Evolutionary conservation across 306 rosid species (phyloP).

Genomic region (Urtica urens): DNA sequence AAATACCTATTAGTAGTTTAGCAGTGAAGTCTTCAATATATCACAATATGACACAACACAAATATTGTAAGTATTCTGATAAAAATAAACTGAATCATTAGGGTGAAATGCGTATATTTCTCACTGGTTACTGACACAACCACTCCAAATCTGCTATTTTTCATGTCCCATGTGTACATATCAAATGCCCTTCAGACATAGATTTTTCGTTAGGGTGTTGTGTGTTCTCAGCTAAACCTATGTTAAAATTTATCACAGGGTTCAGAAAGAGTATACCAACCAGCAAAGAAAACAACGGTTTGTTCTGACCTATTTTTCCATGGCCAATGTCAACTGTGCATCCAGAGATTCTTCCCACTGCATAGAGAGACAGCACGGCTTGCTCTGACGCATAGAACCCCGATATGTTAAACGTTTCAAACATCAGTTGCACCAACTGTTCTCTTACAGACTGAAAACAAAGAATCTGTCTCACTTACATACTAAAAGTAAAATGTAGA

Average conservation of each 20-base stretch:
- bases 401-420: slow-evolving; percentile 97
- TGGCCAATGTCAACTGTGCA: slow-evolving; percentile 96
- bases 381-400: slow-evolving; percentile 99
- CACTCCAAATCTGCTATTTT: not conserved
- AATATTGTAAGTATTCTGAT: too few relatives aligned
- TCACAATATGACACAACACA: too few relatives aligned
- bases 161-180: not conserved
- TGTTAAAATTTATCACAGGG: too few relatives aligned
- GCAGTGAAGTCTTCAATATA: too few relatives aligned
- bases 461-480: slow-evolving; percentile 9
- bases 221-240: too few relatives aligned
- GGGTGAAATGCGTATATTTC: too few relatives aligned
- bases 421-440: slow-evolving; percentile 93
- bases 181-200: not conserved
- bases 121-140: not conserved
- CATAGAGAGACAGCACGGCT: slow-evolving; percentile 86
- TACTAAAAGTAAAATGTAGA: not conserved
- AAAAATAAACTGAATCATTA: not conserved
- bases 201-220: too few relatives aligned
- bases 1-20: too few relatives aligned
- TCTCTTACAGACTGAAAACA: slow-evolving; percentile 75
- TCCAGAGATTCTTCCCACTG: slow-evolving; percentile 94
- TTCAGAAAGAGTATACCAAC: too few relatives aligned
- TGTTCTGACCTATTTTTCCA: slow-evolving; percentile 78
- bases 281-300: too few relatives aligned